These are phyloP conservation scores for Lepiota venenata DNA, from an alignment of 768 basidiomycete species.

Conservation along the genomic window DNA sequence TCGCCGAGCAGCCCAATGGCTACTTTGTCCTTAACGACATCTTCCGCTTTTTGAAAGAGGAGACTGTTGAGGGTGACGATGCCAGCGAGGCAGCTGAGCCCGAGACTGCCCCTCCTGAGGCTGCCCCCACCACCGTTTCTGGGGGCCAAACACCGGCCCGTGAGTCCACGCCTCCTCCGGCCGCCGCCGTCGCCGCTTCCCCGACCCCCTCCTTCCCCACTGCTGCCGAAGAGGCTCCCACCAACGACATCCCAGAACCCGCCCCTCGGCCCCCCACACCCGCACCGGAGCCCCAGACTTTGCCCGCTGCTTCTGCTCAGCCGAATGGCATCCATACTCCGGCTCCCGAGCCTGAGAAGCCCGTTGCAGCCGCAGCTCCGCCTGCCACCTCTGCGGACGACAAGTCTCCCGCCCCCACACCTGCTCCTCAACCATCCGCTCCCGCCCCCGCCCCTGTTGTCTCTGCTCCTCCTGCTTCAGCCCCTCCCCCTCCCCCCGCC, in stretches of 20 bases:
- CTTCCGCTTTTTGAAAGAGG: conserved; percentile 99
- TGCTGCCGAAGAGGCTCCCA: conserved; percentile 37
- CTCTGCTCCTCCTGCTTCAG: conserved; percentile 21
- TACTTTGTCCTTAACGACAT: conserved; percentile 99
- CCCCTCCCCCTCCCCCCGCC: conserved; percentile 25
- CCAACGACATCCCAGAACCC: conserved; percentile 37
- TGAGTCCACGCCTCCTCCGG: conserved; percentile 33
- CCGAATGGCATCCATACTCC: conserved; percentile 32
- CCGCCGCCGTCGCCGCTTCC: conserved; percentile 26
- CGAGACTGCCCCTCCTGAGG: conserved; percentile 30
- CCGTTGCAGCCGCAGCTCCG: conserved; percentile 22
- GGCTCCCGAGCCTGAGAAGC: conserved; percentile 35
- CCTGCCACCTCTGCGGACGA: conserved; percentile 20
- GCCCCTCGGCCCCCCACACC: conserved; percentile 32
- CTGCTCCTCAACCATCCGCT: conserved; percentile 26
- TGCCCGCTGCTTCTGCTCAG: conserved; percentile 24
- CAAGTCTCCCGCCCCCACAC: conserved; percentile 25
- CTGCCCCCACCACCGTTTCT: conserved; percentile 29
- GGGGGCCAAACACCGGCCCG: conserved; percentile 19
- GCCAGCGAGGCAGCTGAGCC: conserved; percentile 41
- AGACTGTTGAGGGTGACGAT: conserved; percentile 78
- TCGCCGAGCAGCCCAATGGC: conserved; percentile 97
- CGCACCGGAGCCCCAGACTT: conserved; percentile 23
- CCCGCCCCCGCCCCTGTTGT: conserved; percentile 29
- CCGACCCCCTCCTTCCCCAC: conserved; percentile 20